Percentiles rank a stretch among this genome's conserved stretches.
phyloP scores from a whole-genome alignment of 768 basidiomycete species.

The Exsudoporus frostii region DNA sequence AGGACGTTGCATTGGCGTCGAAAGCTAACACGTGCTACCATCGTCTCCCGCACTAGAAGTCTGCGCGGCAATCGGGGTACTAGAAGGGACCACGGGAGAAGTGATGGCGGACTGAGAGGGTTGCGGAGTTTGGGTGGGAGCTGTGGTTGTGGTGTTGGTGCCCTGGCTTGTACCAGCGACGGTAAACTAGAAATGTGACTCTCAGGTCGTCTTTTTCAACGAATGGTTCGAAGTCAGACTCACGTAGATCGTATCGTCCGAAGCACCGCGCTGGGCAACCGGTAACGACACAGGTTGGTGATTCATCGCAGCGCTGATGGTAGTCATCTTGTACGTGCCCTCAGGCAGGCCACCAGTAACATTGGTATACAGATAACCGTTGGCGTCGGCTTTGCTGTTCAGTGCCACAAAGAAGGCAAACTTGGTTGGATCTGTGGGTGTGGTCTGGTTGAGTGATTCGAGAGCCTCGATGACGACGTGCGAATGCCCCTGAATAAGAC shows the following conservation, averaged over 20 bases:
- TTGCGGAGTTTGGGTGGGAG: background rate
- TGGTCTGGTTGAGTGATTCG: conserved; percentile 44
- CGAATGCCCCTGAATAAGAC: conserved; percentile 56
- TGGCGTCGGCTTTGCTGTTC: conserved; percentile 40
- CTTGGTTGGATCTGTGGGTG: conserved; percentile 43
- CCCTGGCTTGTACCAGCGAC: conserved; percentile 14
- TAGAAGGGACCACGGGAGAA: background rate
- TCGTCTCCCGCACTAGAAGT: background rate
- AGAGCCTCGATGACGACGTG: conserved; percentile 62
- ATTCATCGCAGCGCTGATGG: conserved; percentile 46
- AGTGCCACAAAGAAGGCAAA: conserved; percentile 62
- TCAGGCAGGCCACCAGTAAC: conserved; percentile 53
- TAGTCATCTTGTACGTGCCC: conserved; percentile 48
- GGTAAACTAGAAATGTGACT: conserved; percentile 21
- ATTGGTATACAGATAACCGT: conserved; percentile 44
- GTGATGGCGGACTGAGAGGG: conserved; percentile 3
- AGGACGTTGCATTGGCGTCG: background rate
- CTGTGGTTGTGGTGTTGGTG: conserved; percentile 11
- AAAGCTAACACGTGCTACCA: conserved; percentile 3
- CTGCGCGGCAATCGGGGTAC: background rate
- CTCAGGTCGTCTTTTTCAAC: conserved; percentile 3
- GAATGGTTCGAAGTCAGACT: conserved; percentile 8
- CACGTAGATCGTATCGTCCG: conserved; percentile 43
- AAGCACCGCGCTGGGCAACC: conserved; percentile 38
- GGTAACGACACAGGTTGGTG: conserved; percentile 39